phyloP scores from a whole-genome alignment of 441 rosid species.

The Corymbia calophylla region DNA sequence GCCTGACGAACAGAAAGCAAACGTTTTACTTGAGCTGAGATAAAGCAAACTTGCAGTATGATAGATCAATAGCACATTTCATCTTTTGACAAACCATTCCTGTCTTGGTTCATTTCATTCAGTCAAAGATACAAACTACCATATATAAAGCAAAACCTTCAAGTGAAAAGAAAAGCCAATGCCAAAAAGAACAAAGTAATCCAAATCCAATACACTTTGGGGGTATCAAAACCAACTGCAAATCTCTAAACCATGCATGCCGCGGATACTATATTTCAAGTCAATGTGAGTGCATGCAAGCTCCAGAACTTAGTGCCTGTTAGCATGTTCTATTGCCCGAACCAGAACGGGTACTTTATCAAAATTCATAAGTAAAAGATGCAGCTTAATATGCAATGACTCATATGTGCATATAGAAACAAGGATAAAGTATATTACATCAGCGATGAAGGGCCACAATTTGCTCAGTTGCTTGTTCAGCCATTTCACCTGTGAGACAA shows the following conservation, averaged over 20 bases:
- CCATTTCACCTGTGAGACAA: constrained; percentile 80
- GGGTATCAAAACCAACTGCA: neutral
- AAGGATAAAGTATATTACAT: constrained; percentile 40
- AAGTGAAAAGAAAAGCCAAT: neutral
- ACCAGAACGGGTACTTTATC: neutral
- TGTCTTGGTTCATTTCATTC: neutral
- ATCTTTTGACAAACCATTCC: neutral
- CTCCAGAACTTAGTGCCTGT: neutral
- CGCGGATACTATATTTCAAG: neutral
- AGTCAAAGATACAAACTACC: neutral
- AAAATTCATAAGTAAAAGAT: neutral
- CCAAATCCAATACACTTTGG: neutral
- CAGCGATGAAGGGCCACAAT: constrained; percentile 94
- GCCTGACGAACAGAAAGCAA: constrained; percentile 41
- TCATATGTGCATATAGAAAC: neutral
- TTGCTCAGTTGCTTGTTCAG: constrained; percentile 86
- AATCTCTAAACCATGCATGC: neutral
- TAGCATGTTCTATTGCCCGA: neutral
- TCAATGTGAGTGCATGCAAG: neutral
- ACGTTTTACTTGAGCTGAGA: neutral
- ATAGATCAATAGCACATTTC: neutral
- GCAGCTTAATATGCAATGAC: neutral
- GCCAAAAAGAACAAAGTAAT: neutral
- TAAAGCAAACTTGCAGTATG: neutral
- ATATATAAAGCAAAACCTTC: neutral